Conservation (phyloP, 352 stramenopile genomes). For the Globisporangium nodosum region DNA sequence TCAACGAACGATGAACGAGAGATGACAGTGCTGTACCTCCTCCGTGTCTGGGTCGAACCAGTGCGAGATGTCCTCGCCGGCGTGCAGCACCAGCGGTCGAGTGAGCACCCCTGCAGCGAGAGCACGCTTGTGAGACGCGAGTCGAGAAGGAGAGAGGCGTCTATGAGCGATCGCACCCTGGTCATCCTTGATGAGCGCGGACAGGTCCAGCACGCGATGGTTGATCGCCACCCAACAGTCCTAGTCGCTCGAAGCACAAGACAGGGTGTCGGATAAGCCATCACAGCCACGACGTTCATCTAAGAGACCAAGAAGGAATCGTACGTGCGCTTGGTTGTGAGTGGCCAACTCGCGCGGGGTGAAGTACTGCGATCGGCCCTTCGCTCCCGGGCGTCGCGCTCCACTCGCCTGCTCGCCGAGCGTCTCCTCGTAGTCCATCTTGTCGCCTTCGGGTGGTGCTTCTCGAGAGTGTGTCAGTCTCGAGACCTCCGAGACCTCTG, state of each 20-base stretch:
- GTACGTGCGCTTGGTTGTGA: constrained; percentile 80
- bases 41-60: constrained; percentile 84
- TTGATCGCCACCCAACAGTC: constrained; percentile 78
- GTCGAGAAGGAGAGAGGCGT: background rate
- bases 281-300: background rate
- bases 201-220: constrained; percentile 81
- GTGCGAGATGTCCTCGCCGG: constrained; percentile 88
- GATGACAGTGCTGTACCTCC: constrained; percentile 31
- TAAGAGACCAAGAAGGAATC: background rate
- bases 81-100: constrained; percentile 75
- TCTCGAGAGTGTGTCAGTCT: too few relatives aligned
- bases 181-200: constrained; percentile 62
- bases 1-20: background rate
- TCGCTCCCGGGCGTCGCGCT: background rate
- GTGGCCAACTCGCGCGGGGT: constrained; percentile 70
- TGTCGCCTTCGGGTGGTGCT: background rate
- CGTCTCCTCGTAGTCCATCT: background rate
- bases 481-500: too few relatives aligned
- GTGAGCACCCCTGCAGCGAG: constrained; percentile 47
- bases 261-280: too few relatives aligned
- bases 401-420: background rate
- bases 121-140: background rate
- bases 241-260: constrained; percentile 15
- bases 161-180: constrained; percentile 20
- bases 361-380: constrained; percentile 38